These are phyloP conservation scores for Leccinum variicolor DNA, from an alignment of 768 basidiomycete genomes.

Conservation along the genomic window DNA sequence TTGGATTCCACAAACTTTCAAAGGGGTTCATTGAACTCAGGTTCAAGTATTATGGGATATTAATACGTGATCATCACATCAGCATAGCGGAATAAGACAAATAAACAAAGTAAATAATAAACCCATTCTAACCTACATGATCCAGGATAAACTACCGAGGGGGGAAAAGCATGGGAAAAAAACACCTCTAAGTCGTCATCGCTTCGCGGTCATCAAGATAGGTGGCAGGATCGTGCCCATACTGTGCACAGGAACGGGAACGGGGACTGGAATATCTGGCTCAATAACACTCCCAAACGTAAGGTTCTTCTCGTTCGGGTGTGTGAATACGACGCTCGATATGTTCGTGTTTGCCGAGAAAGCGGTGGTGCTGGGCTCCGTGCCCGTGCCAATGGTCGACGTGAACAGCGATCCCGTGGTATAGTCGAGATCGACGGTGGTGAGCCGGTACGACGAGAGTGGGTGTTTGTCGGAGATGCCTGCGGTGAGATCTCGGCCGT, in stretches of 20 bases:
- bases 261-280: not conserved
- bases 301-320: not conserved
- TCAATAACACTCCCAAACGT: not conserved
- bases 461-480: not conserved
- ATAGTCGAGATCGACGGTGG: constrained; percentile 24
- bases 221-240: not conserved
- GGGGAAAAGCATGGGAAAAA: not conserved
- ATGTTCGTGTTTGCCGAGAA: constrained; percentile 1
- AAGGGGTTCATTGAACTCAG: no score
- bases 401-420: constrained; percentile 2
- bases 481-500: constrained; percentile 11
- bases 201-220: not conserved
- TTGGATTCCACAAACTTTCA: no score
- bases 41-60: not conserved
- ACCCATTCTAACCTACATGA: not conserved
- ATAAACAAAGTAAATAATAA: not conserved
- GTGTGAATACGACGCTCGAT: constrained; percentile 2
- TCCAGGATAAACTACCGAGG: not conserved
- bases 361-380: not conserved
- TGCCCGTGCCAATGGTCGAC: not conserved
- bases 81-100: not conserved
- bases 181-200: not conserved
- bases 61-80: not conserved
- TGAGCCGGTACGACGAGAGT: constrained; percentile 12
- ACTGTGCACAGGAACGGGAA: not conserved